A percentile compares a stretch with the other conserved stretches of the same genome.
phyloP scores from a whole-genome alignment of 1,284 basidiomycete genomes.

The Cutaneotrichosporon cutaneum region DNA sequence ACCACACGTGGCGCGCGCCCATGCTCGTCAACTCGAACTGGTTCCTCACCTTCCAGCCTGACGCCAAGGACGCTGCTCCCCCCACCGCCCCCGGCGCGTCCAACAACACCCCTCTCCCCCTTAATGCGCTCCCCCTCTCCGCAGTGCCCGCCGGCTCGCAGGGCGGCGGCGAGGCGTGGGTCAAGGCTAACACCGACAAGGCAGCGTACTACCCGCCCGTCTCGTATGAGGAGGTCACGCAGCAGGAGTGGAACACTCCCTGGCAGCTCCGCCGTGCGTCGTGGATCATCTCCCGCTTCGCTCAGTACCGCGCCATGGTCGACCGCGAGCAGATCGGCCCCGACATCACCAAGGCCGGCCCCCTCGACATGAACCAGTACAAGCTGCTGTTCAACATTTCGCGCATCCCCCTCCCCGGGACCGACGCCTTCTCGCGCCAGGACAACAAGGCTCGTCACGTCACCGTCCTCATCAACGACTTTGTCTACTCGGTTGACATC shows the following conservation, averaged over 20 bases:
- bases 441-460: slow-evolving; percentile 63
- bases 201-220: slow-evolving; percentile 39
- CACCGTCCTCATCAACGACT: slow-evolving; percentile 73
- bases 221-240: slow-evolving; percentile 42
- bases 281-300: slow-evolving; percentile 72
- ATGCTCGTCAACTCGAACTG: slow-evolving; percentile 92
- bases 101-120: slow-evolving; percentile 18
- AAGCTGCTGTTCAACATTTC: slow-evolving; percentile 69
- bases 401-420: slow-evolving; percentile 66
- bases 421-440: slow-evolving; percentile 63
- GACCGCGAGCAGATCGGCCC: slow-evolving; percentile 56
- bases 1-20: slow-evolving; percentile 85
- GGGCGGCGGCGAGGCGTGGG: slow-evolving; percentile 42
- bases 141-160: slow-evolving; percentile 31
- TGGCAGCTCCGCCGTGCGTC: slow-evolving; percentile 87
- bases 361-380: slow-evolving; percentile 62
- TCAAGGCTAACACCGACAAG: slow-evolving; percentile 57
- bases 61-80: slow-evolving; percentile 54
- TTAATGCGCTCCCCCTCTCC: slow-evolving; percentile 32
- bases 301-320: slow-evolving; percentile 74
- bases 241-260: slow-evolving; percentile 61
- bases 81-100: slow-evolving; percentile 32
- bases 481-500: slow-evolving; percentile 76
- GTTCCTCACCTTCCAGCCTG: slow-evolving; percentile 81
- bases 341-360: slow-evolving; percentile 58